A percentile compares a stretch with the other conserved stretches of the same genome.
Conservation (phyloP, 257 asterid genomes). For the Nicotiana paniculata region DNA sequence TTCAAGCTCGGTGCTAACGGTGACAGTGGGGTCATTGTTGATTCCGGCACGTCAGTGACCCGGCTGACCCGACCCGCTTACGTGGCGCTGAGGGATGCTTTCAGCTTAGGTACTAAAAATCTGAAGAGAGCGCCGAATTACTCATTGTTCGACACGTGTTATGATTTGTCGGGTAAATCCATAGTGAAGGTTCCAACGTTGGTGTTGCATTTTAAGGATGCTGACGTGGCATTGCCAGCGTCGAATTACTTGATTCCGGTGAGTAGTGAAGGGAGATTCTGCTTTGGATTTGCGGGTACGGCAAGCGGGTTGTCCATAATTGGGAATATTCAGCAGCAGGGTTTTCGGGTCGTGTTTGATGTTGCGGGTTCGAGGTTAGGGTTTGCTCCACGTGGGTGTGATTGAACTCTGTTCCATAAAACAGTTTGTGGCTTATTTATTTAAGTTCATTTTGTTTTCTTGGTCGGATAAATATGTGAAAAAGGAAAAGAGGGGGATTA, state of each 20-base stretch:
- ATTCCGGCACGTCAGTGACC: constrained; percentile 14
- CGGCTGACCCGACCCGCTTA: constrained; percentile 8
- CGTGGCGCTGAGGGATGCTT: constrained; percentile 3
- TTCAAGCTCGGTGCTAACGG: constrained; percentile 33
- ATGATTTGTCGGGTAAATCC: neutral
- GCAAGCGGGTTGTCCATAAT: constrained; percentile 31
- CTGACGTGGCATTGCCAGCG: constrained; percentile 14
- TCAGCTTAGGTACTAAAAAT: constrained; percentile 36
- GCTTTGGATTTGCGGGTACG: constrained; percentile 8
- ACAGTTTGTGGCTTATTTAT: too few species aligned
- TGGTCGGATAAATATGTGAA: too few species aligned
- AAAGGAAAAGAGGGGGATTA: neutral
- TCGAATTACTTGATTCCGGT: constrained; percentile 13
- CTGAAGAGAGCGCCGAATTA: constrained; percentile 24
- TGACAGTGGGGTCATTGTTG: constrained; percentile 3
- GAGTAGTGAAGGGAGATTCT: neutral
- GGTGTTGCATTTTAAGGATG: constrained; percentile 5
- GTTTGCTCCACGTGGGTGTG: constrained; percentile 39
- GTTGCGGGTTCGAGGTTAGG: constrained; percentile 52
- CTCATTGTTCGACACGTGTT: constrained; percentile 11
- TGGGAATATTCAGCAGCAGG: constrained; percentile 65
- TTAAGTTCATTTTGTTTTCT: neutral
- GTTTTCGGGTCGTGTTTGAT: constrained; percentile 64
- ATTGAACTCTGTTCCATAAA: neutral
- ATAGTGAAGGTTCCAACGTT: constrained; percentile 11